Evolutionary conservation across 106 monocot genomes (phyloP).

Genomic region (Vanilla planifolia): DNA sequence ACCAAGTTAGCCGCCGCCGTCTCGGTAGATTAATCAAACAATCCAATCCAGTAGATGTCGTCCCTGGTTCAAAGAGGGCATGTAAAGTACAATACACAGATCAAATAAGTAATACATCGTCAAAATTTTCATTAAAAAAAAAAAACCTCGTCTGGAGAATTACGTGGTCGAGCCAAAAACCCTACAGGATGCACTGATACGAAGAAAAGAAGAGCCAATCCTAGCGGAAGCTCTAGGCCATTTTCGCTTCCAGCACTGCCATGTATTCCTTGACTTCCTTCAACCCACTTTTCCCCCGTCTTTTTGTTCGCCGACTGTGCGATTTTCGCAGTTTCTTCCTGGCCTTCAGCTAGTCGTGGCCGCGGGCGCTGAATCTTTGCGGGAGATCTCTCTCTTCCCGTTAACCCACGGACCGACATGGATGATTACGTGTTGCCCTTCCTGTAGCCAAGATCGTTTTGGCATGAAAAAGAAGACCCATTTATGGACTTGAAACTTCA

Average conservation of each 20-base stretch:
- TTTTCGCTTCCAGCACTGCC: background rate
- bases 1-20: slow-evolving; percentile 5
- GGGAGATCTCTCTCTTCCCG: slow-evolving; percentile 1
- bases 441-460: background rate
- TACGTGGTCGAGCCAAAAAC: background rate
- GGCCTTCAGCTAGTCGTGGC: slow-evolving; percentile 3
- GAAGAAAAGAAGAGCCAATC: no score
- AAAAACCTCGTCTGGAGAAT: background rate
- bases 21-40: background rate
- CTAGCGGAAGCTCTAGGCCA: background rate
- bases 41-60: background rate
- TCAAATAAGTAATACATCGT: background rate
- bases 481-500: background rate
- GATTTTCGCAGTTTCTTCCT: slow-evolving; percentile 4
- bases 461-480: no score
- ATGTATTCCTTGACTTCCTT: background rate
- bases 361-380: slow-evolving; percentile 10
- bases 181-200: no score
- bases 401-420: background rate
- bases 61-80: background rate
- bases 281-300: background rate
- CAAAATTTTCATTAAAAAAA: no score
- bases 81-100: background rate
- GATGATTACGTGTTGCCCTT: background rate
- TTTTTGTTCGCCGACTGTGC: background rate